Percentiles rank a stretch among this genome's conserved stretches.
Evolutionary conservation across 306 rosid genomes (phyloP).

Genomic region (Vicia villosa): DNA sequence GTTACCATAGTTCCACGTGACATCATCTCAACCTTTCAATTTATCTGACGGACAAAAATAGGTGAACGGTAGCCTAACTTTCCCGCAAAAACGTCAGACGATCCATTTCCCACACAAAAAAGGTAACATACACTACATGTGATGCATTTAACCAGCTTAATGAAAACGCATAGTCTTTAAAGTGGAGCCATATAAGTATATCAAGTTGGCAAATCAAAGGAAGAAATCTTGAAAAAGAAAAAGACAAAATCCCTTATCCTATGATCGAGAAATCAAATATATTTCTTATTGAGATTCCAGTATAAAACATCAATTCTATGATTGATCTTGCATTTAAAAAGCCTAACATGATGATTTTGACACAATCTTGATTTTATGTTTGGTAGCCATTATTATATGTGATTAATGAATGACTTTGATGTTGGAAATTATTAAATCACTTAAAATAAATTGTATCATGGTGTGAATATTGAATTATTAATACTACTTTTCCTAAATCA

Average conservation of each 20-base stretch:
- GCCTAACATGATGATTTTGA: not conserved
- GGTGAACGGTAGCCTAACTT: too few species aligned
- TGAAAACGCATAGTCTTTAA: not conserved
- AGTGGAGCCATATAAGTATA: not conserved
- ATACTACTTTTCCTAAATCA: too few species aligned
- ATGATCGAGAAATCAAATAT: not conserved
- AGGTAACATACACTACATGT: constrained; percentile 20
- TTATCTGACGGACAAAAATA: too few species aligned
- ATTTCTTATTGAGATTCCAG: not conserved
- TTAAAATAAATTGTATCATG: too few species aligned
- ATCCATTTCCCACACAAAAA: too few species aligned
- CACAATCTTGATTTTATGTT: constrained; percentile 12
- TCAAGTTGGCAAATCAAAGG: constrained; percentile 21
- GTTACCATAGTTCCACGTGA: too few species aligned
- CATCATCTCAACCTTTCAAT: too few species aligned
- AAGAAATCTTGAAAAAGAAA: not conserved
- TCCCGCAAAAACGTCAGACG: too few species aligned
- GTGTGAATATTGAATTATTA: too few species aligned
- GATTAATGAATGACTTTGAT: not conserved
- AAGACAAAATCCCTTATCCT: constrained; percentile 23
- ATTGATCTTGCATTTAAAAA: not conserved
- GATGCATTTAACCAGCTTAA: constrained; percentile 15
- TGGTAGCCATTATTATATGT: not conserved
- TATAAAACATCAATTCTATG: constrained; percentile 4
- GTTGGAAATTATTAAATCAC: not conserved